These are phyloP conservation scores for Tetradesmus obliquus DNA, from an alignment of 139 green algal species.

Conservation along the genomic window DNA sequence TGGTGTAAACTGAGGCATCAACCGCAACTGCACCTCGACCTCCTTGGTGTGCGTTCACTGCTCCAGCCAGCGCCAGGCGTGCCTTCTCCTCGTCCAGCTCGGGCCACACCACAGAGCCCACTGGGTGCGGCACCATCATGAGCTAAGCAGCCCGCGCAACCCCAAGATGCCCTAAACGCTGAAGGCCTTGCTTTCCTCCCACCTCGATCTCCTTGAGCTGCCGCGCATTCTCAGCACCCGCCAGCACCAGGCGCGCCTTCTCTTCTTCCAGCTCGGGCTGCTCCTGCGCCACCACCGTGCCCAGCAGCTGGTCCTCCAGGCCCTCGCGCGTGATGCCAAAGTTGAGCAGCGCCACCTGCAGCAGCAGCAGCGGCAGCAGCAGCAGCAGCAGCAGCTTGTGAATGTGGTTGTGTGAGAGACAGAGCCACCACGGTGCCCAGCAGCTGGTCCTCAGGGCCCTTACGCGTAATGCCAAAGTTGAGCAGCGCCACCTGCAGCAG, in stretches of 20 bases:
- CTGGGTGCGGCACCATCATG: constrained; percentile 62
- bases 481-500: constrained; percentile 79
- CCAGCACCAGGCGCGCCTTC: constrained; percentile 82
- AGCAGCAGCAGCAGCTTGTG: neutral
- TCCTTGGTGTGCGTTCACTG: constrained; percentile 87
- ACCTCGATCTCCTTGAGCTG: constrained; percentile 89
- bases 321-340: constrained; percentile 89
- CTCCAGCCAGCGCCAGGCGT: constrained; percentile 75
- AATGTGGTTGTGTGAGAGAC: too few species aligned
- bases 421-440: constrained; percentile 32
- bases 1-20: too few species aligned
- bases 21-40: constrained; percentile 64
- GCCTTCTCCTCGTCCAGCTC: constrained; percentile 90
- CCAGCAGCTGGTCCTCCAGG: constrained; percentile 83
- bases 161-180: too few species aligned
- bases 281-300: constrained; percentile 69
- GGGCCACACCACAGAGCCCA: constrained; percentile 80
- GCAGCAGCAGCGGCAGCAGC: neutral
- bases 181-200: too few species aligned
- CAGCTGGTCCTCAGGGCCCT: constrained; percentile 85
- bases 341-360: constrained; percentile 85
- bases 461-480: constrained; percentile 86
- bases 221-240: constrained; percentile 79
- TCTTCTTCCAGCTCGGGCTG: constrained; percentile 86
- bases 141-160: too few species aligned